Percentiles rank a stretch among this genome's conserved stretches.
phyloP scores from a whole-genome alignment of 352 stramenopile species.

The Phytophthora parvispora region DNA sequence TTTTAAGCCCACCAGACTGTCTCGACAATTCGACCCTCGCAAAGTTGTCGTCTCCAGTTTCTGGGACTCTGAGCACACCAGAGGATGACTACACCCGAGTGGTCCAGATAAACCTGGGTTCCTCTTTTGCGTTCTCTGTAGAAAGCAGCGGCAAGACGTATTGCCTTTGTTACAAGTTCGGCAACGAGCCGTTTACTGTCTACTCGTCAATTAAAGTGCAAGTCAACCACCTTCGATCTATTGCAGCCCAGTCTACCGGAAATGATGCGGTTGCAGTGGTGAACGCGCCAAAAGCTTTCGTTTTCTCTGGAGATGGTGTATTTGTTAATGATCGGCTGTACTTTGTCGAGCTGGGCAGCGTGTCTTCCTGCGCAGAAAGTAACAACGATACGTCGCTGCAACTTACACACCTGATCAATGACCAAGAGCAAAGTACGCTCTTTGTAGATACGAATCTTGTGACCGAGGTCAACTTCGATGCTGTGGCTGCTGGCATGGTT shows the following conservation, averaged over 20 bases:
- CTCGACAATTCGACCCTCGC: constrained; percentile 47
- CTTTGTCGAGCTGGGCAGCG: constrained; percentile 54
- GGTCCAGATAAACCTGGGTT: constrained; percentile 17
- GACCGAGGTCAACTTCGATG: constrained; percentile 51
- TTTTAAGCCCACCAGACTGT: constrained; percentile 44
- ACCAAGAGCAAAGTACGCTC: constrained; percentile 42
- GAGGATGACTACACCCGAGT: constrained; percentile 62
- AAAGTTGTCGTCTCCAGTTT: constrained; percentile 21
- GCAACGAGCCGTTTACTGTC: constrained; percentile 65
- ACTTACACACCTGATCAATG: constrained; percentile 41
- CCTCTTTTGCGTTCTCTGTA: constrained; percentile 48
- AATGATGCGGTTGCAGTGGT: constrained; percentile 59
- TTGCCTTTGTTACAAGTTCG: constrained; percentile 78
- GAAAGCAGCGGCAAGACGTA: constrained; percentile 60
- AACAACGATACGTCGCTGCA: constrained; percentile 37
- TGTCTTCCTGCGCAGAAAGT: constrained; percentile 48
- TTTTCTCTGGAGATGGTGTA: constrained; percentile 59
- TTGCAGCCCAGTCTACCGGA: constrained; percentile 38
- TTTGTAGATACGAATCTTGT: constrained; percentile 42
- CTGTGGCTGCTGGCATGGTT: constrained; percentile 38
- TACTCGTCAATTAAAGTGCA: constrained; percentile 56
- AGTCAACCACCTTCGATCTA: constrained; percentile 52
- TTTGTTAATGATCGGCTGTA: constrained; percentile 66
- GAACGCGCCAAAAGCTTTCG: constrained; percentile 59
- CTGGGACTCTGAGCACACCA: constrained; percentile 16